These are phyloP conservation scores for Aphanomyces astaci DNA, from an alignment of 352 stramenopile genomes.

Conservation along the genomic window DNA sequence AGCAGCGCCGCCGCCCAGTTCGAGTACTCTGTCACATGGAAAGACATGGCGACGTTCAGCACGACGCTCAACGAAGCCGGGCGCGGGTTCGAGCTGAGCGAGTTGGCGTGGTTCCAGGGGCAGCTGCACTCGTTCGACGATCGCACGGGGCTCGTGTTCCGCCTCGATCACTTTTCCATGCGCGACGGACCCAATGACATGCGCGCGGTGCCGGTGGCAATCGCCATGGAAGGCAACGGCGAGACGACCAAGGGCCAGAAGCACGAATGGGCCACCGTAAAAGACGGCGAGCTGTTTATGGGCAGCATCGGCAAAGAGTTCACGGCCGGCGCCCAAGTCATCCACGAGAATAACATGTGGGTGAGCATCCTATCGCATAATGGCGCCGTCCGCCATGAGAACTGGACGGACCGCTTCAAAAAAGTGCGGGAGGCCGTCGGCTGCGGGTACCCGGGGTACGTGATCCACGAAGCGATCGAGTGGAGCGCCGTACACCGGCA, in stretches of 20 bases:
- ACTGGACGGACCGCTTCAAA: slow-evolving; percentile 93
- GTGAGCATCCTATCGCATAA: slow-evolving; percentile 85
- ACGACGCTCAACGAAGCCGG: slow-evolving; percentile 91
- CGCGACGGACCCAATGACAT: slow-evolving; percentile 49
- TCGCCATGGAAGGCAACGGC: slow-evolving; percentile 96
- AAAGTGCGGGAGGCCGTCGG: slow-evolving; percentile 88
- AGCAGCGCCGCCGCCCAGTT: neutral
- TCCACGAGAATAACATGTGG: slow-evolving; percentile 97
- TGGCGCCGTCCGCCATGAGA: slow-evolving; percentile 76
- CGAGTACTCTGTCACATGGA: slow-evolving; percentile 52
- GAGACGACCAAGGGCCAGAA: slow-evolving; percentile 97
- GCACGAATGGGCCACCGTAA: slow-evolving; percentile 98
- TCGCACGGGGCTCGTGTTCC: slow-evolving; percentile 97
- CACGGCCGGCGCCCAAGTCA: slow-evolving; percentile 86
- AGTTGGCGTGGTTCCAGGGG: slow-evolving; percentile 84
- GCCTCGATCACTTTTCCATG: slow-evolving; percentile 83
- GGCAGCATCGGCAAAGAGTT: slow-evolving; percentile 94
- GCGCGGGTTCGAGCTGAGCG: slow-evolving; percentile 93
- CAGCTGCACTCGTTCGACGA: slow-evolving; percentile 96
- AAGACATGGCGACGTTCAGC: slow-evolving; percentile 62
- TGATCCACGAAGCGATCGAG: slow-evolving; percentile 97
- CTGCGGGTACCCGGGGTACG: slow-evolving; percentile 87
- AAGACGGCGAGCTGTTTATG: slow-evolving; percentile 96
- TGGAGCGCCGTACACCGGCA: slow-evolving; percentile 92
- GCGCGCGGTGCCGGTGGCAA: slow-evolving; percentile 90